Evolutionary conservation across 768 basidiomycete genomes (phyloP).

Genomic region (Pleurotus cornucopiae): DNA sequence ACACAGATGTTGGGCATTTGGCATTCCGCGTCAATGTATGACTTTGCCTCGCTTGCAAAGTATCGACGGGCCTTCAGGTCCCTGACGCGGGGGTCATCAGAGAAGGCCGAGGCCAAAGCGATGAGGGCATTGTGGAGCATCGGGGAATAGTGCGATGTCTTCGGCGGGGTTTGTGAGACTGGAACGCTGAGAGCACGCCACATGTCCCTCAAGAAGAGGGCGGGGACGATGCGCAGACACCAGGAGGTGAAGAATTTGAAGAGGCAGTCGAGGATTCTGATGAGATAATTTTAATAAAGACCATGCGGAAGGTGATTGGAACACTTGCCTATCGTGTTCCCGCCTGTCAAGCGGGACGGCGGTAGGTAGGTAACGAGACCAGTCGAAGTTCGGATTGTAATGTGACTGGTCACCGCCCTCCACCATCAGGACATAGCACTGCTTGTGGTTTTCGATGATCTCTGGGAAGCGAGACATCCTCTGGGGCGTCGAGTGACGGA

Average conservation of each 20-base stretch:
- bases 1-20: constrained; percentile 40
- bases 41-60: constrained; percentile 40
- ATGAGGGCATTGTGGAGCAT: constrained; percentile 70
- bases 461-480: constrained; percentile 33
- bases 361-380: constrained; percentile 43
- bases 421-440: constrained; percentile 36
- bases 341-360: constrained; percentile 36
- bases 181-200: constrained; percentile 33
- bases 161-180: constrained; percentile 31
- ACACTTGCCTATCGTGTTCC: constrained; percentile 40
- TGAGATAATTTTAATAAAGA: constrained; percentile 11
- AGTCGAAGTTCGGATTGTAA: constrained; percentile 45
- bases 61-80: constrained; percentile 37
- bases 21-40: constrained; percentile 42
- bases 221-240: constrained; percentile 45
- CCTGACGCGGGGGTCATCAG: constrained; percentile 38
- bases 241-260: constrained; percentile 49
- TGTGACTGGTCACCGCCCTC: constrained; percentile 32
- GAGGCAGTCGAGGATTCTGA: constrained; percentile 38
- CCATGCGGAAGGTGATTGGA: background rate
- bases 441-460: constrained; percentile 30
- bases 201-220: constrained; percentile 48
- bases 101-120: constrained; percentile 37
- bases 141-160: constrained; percentile 61
- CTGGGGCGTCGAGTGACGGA: constrained; percentile 29